Evolutionary conservation across 1,284 basidiomycete species (phyloP).

Genomic region (Heterobasidion parviporum): DNA sequence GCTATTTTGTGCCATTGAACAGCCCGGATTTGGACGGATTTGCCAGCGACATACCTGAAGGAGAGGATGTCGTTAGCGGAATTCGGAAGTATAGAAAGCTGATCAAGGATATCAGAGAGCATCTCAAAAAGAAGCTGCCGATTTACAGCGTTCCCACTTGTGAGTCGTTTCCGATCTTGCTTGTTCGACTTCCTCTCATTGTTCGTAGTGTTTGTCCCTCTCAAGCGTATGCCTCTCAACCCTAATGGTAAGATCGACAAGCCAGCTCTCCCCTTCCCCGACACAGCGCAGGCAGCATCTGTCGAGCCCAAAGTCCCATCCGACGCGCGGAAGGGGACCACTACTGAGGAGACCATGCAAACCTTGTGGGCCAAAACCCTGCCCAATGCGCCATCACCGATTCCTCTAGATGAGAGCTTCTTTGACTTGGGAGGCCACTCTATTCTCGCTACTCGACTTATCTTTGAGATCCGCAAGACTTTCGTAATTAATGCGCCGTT

Average conservation of each 20-base stretch:
- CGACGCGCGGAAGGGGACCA: slow-evolving; percentile 33
- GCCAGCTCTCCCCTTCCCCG: slow-evolving; percentile 96
- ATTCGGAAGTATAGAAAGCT: slow-evolving; percentile 79
- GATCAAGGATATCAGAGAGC: slow-evolving; percentile 91
- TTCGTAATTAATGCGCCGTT: slow-evolving; percentile 92
- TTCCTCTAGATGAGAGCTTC: slow-evolving; percentile 92
- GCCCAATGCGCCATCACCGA: slow-evolving; percentile 70
- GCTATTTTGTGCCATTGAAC: slow-evolving; percentile 93
- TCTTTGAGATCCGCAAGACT: slow-evolving; percentile 93
- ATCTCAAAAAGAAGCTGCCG: slow-evolving; percentile 96
- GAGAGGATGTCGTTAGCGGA: slow-evolving; percentile 62
- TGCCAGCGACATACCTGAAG: slow-evolving; percentile 64
- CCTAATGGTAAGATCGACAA: slow-evolving; percentile 99
- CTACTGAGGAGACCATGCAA: slow-evolving; percentile 79
- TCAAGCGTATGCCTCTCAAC: slow-evolving; percentile 94
- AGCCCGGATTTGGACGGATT: slow-evolving; percentile 65
- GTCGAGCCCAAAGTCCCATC: slow-evolving; percentile 19
- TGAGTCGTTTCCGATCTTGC: slow-evolving; percentile 26
- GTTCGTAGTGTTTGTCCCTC: slow-evolving; percentile 81
- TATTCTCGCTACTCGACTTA: slow-evolving; percentile 92
- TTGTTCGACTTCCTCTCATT: slow-evolving; percentile 8
- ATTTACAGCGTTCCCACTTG: slow-evolving; percentile 87
- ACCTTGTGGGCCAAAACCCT: slow-evolving; percentile 82
- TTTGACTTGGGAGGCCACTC: slow-evolving; percentile 99
- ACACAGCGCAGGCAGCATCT: slow-evolving; percentile 73